Conservation (phyloP, 352 stramenopile genomes). For the Elongisporangium anandrum region DNA sequence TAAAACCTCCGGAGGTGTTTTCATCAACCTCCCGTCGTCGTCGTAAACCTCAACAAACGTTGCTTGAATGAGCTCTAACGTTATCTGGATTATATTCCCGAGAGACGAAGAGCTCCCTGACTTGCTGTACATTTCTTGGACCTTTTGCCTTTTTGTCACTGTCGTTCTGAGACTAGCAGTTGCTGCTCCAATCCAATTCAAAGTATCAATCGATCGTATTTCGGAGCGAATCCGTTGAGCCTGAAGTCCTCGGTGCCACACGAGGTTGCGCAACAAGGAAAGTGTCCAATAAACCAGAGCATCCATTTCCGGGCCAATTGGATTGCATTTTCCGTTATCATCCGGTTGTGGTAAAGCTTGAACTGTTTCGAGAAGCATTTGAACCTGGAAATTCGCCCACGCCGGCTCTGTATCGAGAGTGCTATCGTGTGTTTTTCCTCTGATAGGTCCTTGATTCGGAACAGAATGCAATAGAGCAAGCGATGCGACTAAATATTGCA, state of each 20-base stretch:
- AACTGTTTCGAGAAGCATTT: slow-evolving; percentile 3
- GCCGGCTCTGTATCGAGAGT: not conserved
- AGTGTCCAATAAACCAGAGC: slow-evolving; percentile 22
- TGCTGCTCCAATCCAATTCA: not conserved
- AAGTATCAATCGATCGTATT: not conserved
- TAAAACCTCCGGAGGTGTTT: not conserved
- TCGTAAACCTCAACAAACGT: not conserved
- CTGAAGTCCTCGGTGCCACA: slow-evolving; percentile 4
- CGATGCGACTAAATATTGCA: slow-evolving; percentile 22
- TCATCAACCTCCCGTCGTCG: not conserved
- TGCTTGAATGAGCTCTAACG: not conserved
- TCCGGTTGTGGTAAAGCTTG: not conserved
- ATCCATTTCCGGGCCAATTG: not conserved
- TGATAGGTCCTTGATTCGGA: slow-evolving; percentile 2
- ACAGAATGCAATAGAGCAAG: slow-evolving; percentile 20
- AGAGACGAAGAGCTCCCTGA: not conserved
- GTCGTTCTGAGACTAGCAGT: not conserved
- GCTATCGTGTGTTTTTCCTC: slow-evolving; percentile 1
- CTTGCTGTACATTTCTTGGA: not conserved
- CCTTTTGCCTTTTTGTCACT: not conserved
- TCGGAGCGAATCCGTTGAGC: not conserved
- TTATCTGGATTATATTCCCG: not conserved
- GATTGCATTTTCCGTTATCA: not conserved
- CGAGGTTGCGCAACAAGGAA: slow-evolving; percentile 31
- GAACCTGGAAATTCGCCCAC: not conserved